These are phyloP conservation scores for Magnaporthiopsis rhizophila DNA, from an alignment of 2,329 filamentous ascomycete genomes.

Conservation along the genomic window DNA sequence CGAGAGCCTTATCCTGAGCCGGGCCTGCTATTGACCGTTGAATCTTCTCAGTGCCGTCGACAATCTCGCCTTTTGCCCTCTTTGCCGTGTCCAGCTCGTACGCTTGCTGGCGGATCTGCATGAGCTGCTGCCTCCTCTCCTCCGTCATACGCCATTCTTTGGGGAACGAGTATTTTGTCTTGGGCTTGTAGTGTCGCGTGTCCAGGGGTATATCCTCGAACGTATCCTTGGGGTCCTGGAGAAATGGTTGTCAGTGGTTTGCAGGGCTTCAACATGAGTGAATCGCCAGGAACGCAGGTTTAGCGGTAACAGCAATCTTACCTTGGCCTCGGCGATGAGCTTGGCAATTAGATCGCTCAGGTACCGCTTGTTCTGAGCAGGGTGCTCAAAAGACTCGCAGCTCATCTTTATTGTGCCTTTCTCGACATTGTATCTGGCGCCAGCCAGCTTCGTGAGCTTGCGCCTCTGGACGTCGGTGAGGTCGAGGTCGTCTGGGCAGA, in stretches of 20 bases:
- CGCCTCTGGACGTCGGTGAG: conserved; percentile 59
- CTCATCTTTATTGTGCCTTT: conserved; percentile 80
- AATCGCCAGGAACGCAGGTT: neutral
- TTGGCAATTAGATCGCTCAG: conserved; percentile 69
- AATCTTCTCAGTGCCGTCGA: conserved; percentile 50
- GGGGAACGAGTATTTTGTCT: conserved; percentile 64
- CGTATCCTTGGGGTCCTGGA: conserved; percentile 62
- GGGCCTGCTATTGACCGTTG: conserved; percentile 26
- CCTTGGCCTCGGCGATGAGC: conserved; percentile 67
- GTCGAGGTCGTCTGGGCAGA: conserved; percentile 64
- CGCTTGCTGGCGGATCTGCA: conserved; percentile 46
- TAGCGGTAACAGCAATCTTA: conserved; percentile 20
- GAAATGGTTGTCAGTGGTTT: neutral
- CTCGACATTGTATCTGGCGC: conserved; percentile 78
- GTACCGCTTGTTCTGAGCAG: conserved; percentile 96
- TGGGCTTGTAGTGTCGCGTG: conserved; percentile 71
- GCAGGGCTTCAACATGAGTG: neutral
- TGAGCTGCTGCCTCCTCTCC: conserved; percentile 57
- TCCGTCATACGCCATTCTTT: conserved; percentile 73
- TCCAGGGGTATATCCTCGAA: conserved; percentile 89
- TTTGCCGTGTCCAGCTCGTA: conserved; percentile 46
- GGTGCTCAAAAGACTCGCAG: conserved; percentile 78
- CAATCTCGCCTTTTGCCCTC: conserved; percentile 42
- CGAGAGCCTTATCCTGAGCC: conserved; percentile 7
- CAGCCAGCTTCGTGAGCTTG: conserved; percentile 84